Evolutionary conservation across 129 eudicot species (phyloP).

Genomic region (Pittosporum tobira): DNA sequence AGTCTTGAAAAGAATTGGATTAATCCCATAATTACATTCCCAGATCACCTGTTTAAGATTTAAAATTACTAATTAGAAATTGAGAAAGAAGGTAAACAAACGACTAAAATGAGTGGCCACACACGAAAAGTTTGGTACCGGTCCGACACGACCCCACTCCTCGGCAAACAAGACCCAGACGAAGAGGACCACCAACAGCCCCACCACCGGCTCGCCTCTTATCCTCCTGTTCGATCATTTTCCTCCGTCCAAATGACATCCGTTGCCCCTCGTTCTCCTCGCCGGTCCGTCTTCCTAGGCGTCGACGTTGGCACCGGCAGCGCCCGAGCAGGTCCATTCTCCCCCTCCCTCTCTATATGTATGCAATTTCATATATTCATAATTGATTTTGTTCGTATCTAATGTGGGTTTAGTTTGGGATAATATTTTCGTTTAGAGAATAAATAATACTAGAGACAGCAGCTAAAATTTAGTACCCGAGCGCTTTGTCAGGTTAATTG

Average conservation of each 20-base stretch:
- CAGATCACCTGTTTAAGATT: not conserved
- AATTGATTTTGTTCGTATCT: not conserved
- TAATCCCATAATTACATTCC: too few relatives aligned
- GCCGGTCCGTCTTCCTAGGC: constrained; percentile 67
- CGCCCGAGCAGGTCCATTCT: constrained; percentile 83
- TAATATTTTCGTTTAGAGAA: too few relatives aligned
- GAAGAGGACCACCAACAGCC: constrained; percentile 17
- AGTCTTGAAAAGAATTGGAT: too few relatives aligned
- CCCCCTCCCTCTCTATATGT: not conserved
- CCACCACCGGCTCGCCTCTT: constrained; percentile 16
- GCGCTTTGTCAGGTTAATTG: too few relatives aligned
- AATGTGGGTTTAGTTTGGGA: too few relatives aligned
- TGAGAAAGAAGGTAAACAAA: not conserved
- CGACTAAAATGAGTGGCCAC: constrained; percentile 24
- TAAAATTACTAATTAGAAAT: not conserved
- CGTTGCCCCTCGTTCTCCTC: constrained; percentile 15
- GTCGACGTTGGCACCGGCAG: constrained; percentile 98
- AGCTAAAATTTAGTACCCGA: too few relatives aligned
- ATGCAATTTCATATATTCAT: not conserved
- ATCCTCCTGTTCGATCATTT: constrained; percentile 14
- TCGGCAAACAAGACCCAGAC: not conserved
- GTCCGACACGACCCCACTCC: constrained; percentile 21
- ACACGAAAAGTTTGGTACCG: constrained; percentile 8
- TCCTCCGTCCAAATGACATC: constrained; percentile 35
- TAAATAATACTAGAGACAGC: too few relatives aligned